These are phyloP conservation scores for Calendula officinalis DNA, from an alignment of 129 eudicot species.

Conservation along the genomic window DNA sequence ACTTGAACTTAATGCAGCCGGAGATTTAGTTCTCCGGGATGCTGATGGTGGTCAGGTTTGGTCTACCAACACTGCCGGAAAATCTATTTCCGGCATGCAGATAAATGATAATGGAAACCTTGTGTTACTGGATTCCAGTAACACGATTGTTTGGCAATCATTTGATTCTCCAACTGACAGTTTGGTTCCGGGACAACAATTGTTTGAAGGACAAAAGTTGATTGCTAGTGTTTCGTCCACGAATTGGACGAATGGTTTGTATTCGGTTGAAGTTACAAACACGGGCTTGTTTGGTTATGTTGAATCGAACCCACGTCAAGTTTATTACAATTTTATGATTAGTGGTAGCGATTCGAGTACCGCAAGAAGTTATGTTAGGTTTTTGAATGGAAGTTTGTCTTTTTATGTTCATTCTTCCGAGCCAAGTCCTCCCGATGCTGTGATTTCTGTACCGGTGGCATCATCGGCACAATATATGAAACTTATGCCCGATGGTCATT, in stretches of 20 bases:
- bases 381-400: slow-evolving; percentile 23
- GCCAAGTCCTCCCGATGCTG: background rate
- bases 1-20: slow-evolving; percentile 21
- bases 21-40: slow-evolving; percentile 25
- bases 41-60: slow-evolving; percentile 30
- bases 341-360: background rate
- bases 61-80: slow-evolving; percentile 23
- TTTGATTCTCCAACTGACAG: slow-evolving; percentile 30
- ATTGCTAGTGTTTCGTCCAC: slow-evolving; percentile 22
- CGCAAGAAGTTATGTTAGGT: slow-evolving; percentile 20
- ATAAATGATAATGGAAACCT: slow-evolving; percentile 24
- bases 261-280: background rate
- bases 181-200: slow-evolving; percentile 30
- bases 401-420: background rate
- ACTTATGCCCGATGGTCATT: slow-evolving; percentile 30
- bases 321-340: background rate
- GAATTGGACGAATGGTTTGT: slow-evolving; percentile 17
- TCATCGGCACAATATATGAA: slow-evolving; percentile 28
- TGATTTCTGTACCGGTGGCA: background rate
- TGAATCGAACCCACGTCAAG: slow-evolving; percentile 17
- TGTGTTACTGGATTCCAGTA: slow-evolving; percentile 18
- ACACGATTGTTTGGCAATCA: slow-evolving; percentile 21
- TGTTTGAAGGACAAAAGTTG: slow-evolving; percentile 17
- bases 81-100: slow-evolving; percentile 26
- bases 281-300: slow-evolving; percentile 18